Evolutionary conservation across 768 basidiomycete genomes (phyloP).

Genomic region (Kwoniella heveanensis): DNA sequence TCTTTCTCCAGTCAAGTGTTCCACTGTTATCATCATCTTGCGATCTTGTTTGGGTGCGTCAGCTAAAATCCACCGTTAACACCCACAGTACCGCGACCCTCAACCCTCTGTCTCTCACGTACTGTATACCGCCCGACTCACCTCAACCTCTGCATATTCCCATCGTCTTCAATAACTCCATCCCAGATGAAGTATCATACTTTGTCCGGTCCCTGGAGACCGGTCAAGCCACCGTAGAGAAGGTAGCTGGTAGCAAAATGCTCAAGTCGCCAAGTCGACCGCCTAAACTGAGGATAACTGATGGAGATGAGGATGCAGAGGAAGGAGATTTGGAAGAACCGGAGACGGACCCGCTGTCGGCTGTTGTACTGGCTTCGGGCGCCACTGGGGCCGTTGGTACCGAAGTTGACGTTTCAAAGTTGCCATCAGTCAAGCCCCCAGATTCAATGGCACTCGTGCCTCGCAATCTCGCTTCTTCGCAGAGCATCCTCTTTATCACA

Average conservation of each 20-base stretch:
- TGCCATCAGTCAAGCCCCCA: slow-evolving; percentile 47
- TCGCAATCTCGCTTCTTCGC: slow-evolving; percentile 67
- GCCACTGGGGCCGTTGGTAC: not conserved
- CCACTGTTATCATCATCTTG: no score
- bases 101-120: slow-evolving; percentile 73
- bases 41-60: no score
- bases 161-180: slow-evolving; percentile 85
- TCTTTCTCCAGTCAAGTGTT: no score
- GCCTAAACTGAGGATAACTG: slow-evolving; percentile 30
- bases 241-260: slow-evolving; percentile 35
- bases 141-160: slow-evolving; percentile 67
- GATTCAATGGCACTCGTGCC: slow-evolving; percentile 57
- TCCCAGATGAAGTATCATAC: slow-evolving; percentile 71
- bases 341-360: slow-evolving; percentile 32
- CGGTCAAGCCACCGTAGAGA: slow-evolving; percentile 28
- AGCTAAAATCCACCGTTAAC: not conserved
- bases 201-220: slow-evolving; percentile 68
- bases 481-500: slow-evolving; percentile 72
- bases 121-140: slow-evolving; percentile 68
- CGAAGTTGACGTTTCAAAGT: slow-evolving; percentile 33
- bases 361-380: slow-evolving; percentile 26
- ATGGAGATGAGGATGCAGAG: slow-evolving; percentile 45
- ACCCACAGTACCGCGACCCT: slow-evolving; percentile 73
- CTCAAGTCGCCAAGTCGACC: slow-evolving; percentile 23
- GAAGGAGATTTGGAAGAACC: slow-evolving; percentile 36